phyloP scores from a whole-genome alignment of 352 stramenopile genomes.

The Aphanomyces astaci region DNA sequence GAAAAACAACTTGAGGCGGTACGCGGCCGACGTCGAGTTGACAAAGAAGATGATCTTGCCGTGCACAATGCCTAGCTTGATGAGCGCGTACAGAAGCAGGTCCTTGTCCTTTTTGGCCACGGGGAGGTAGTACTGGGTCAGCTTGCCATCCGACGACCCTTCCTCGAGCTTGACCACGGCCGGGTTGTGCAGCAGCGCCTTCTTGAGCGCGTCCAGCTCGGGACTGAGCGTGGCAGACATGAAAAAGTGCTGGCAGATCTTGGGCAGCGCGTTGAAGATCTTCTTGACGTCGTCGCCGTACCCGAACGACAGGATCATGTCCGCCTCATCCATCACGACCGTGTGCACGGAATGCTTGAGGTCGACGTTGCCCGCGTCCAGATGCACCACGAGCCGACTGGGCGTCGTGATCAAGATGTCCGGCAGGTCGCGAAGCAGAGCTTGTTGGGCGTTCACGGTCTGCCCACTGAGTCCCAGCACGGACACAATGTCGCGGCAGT shows the following conservation, averaged over 20 bases:
- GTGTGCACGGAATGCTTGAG: conserved; percentile 90
- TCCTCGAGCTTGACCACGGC: conserved; percentile 96
- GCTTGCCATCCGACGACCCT: conserved; percentile 75
- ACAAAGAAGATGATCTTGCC: conserved; percentile 99
- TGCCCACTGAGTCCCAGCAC: conserved; percentile 85
- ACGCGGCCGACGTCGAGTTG: conserved; percentile 91
- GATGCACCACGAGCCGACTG: conserved; percentile 86
- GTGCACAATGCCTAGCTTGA: conserved; percentile 96
- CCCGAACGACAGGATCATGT: conserved; percentile 97
- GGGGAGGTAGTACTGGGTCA: conserved; percentile 95
- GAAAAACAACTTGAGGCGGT: conserved; percentile 98
- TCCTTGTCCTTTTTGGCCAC: conserved; percentile 90
- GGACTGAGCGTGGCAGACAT: conserved; percentile 97
- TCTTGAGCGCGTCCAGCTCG: conserved; percentile 96
- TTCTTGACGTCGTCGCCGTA: conserved; percentile 89
- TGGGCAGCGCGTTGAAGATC: conserved; percentile 93
- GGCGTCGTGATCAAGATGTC: conserved; percentile 94
- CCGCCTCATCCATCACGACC: conserved; percentile 97
- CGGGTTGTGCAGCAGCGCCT: conserved; percentile 94
- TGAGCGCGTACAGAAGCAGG: conserved; percentile 95
- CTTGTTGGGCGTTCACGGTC: conserved; percentile 85
- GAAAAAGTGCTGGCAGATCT: conserved; percentile 97
- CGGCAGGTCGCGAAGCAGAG: conserved; percentile 71
- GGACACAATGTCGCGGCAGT: conserved; percentile 92
- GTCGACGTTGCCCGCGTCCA: conserved; percentile 69